Evolutionary conservation across 176 grass and related monocot species (phyloP), one percentile per base, ranked within the genome.

Genomic region (Oryza longistaminata): DNA sequence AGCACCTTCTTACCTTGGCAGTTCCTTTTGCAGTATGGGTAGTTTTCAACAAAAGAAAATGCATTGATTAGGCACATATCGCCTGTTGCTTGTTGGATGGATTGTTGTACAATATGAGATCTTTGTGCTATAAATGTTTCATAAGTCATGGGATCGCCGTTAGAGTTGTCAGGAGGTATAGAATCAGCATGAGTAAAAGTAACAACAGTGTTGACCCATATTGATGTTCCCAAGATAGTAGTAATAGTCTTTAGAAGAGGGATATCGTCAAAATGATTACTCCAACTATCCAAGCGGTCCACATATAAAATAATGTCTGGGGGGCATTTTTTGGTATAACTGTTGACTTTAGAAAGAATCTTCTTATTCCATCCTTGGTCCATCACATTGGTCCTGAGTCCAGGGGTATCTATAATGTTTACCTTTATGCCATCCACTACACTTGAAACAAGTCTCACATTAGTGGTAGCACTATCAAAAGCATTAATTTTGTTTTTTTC

Each of bases 251-350:
- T 92, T 50, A 99, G 68, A 76, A 99, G 86, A 91, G 93, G 91
- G 81, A 96, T 68, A 85, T 99, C 97, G 70, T 92, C 94, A 33
- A 89, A 76, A 88, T 96, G 88, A 42, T 82, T 83, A 19, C 91
- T 91, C 53, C 87, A 82, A 48, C 75, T 82, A 84, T 99, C 97
- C n/a, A 96, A 55, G 66, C 91, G 88, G 49, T 99, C 93, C 39
- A 96, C 91, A 60, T 99, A 99, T 19, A 99, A 65, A 65, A 99
- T 91, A 45, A 99, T 94, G 85, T 99, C 97, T 5, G 97, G 97
- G 8, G 93, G 88, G 9, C 88, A 96, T 87, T 73, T 96, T 80
- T 94, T 99, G 33, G 86, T 94, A 81, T 92, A 92, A 74, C 90
- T 94, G 77, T 96, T 96, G 62, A 99, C 78, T 3, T 86, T 68